Evolutionary conservation across 2,329 filamentous ascomycete genomes (phyloP).

Genomic region (Fusarium burgessii): DNA sequence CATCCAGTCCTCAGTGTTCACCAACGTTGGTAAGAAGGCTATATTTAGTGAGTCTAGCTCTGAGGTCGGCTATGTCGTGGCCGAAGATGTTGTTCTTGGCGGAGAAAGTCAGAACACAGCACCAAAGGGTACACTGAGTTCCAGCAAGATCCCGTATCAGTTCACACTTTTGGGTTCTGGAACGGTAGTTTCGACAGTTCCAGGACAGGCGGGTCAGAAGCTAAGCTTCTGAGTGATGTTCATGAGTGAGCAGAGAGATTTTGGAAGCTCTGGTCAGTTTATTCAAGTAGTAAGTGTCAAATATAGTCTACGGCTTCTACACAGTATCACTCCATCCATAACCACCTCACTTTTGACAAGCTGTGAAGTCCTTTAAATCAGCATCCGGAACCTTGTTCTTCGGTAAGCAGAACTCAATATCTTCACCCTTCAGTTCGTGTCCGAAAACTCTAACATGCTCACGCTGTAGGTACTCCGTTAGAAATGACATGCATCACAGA

Average conservation of each 20-base stretch:
- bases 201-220: slow-evolving; percentile 32
- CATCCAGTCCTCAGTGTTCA: slow-evolving; percentile 41
- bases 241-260: not conserved
- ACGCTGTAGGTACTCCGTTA: slow-evolving; percentile 27
- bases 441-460: slow-evolving; percentile 49
- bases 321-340: not conserved
- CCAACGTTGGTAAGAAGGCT: slow-evolving; percentile 43
- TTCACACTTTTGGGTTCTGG: slow-evolving; percentile 31
- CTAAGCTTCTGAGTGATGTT: slow-evolving; percentile 10
- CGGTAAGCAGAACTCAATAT: slow-evolving; percentile 48
- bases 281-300: accelerated
- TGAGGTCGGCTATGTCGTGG: slow-evolving; percentile 28
- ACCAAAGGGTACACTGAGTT: slow-evolving; percentile 10
- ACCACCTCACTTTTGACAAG: not conserved
- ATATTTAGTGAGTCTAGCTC: slow-evolving; percentile 41
- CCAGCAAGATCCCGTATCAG: slow-evolving; percentile 24
- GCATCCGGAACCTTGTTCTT: slow-evolving; percentile 40
- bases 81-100: slow-evolving; percentile 29
- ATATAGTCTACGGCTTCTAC: not conserved
- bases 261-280: accelerated
- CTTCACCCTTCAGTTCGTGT: slow-evolving; percentile 46
- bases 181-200: slow-evolving; percentile 27
- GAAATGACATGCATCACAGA: accelerated
- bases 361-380: slow-evolving; percentile 46
- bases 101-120: slow-evolving; percentile 35